Conservation (phyloP, 352 stramenopile genomes). For the Phytophthora chlamydospora region DNA sequence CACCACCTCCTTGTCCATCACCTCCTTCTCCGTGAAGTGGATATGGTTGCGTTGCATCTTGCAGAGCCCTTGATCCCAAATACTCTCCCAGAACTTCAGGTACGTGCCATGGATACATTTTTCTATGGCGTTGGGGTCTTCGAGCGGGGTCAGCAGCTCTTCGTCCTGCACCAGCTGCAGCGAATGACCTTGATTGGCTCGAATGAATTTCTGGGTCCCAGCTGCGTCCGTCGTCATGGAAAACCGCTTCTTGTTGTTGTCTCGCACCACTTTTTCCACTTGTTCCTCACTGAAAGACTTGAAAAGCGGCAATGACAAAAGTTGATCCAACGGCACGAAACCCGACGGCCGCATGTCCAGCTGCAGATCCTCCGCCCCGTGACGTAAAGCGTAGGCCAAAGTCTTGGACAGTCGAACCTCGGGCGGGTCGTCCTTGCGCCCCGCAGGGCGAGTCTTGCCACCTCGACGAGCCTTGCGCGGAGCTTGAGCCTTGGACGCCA, state of each 20-base stretch:
- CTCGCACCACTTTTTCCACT: slow-evolving; percentile 70
- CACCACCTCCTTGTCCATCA: slow-evolving; percentile 61
- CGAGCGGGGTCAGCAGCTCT: slow-evolving; percentile 70
- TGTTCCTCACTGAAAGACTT: slow-evolving; percentile 53
- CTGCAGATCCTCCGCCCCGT: slow-evolving; percentile 70
- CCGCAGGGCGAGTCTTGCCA: slow-evolving; percentile 28
- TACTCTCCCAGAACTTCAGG: slow-evolving; percentile 68
- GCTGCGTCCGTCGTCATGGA: slow-evolving; percentile 60
- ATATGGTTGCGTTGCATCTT: slow-evolving; percentile 90
- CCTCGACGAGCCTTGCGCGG: slow-evolving; percentile 17
- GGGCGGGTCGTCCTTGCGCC: slow-evolving; percentile 44
- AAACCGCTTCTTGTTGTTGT: slow-evolving; percentile 81
- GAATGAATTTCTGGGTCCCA: slow-evolving; percentile 58
- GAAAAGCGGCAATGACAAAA: slow-evolving; percentile 67
- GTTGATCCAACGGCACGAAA: slow-evolving; percentile 59
- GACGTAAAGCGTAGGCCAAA: slow-evolving; percentile 77
- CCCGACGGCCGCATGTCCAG: slow-evolving; percentile 74
- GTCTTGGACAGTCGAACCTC: slow-evolving; percentile 81
- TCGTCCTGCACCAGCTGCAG: slow-evolving; percentile 70
- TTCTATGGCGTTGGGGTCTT: slow-evolving; percentile 45
- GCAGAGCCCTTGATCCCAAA: slow-evolving; percentile 57
- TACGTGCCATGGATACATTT: slow-evolving; percentile 87
- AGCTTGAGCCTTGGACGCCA: slow-evolving; percentile 13
- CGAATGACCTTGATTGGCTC: slow-evolving; percentile 85
- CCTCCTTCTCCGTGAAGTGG: slow-evolving; percentile 73